phyloP scores from a whole-genome alignment of 192 early-diverging fungal genomes.

The Coemansia sp. region DNA sequence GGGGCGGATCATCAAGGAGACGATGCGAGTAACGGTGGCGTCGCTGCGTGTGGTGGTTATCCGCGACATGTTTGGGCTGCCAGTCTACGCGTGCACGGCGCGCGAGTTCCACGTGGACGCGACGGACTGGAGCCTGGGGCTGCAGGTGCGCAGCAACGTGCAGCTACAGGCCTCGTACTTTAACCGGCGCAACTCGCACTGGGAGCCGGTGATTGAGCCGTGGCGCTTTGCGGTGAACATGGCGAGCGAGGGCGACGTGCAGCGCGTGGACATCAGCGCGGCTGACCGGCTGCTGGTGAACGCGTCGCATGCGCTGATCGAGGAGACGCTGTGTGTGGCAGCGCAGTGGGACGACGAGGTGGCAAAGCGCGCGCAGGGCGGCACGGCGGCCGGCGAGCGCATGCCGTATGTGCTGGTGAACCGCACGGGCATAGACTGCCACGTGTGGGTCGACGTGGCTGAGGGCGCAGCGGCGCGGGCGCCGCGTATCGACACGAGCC shows the following conservation, averaged over 20 bases:
- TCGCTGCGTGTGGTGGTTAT: slow-evolving; percentile 72
- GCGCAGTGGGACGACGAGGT: slow-evolving; percentile 54
- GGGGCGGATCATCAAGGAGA: slow-evolving; percentile 41
- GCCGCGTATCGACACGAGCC: slow-evolving; percentile 63
- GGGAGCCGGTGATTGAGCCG: slow-evolving; percentile 96
- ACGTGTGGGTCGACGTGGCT: slow-evolving; percentile 80
- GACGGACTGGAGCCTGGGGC: slow-evolving; percentile 76
- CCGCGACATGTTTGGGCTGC: slow-evolving; percentile 92
- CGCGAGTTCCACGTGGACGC: slow-evolving; percentile 79
- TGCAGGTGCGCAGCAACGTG: slow-evolving; percentile 67
- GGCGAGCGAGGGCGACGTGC: slow-evolving; percentile 13
- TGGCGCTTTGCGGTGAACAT: slow-evolving; percentile 71
- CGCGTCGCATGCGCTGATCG: slow-evolving; percentile 77
- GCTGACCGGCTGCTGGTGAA: slow-evolving; percentile 80
- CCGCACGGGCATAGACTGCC: slow-evolving; percentile 85
- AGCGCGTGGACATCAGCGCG: slow-evolving; percentile 64
- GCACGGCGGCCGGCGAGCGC: slow-evolving; percentile 41
- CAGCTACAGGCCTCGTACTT: slow-evolving; percentile 86
- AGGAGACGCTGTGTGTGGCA: slow-evolving; percentile 62
- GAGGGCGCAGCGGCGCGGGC: slow-evolving; percentile 17
- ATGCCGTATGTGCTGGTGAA: slow-evolving; percentile 86
- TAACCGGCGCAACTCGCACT: slow-evolving; percentile 96
- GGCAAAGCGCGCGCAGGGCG: neutral
- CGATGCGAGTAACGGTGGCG: slow-evolving; percentile 41
- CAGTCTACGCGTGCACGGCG: slow-evolving; percentile 81